phyloP scores from a whole-genome alignment of 345 rosid species.

The Reutealis trisperma region DNA sequence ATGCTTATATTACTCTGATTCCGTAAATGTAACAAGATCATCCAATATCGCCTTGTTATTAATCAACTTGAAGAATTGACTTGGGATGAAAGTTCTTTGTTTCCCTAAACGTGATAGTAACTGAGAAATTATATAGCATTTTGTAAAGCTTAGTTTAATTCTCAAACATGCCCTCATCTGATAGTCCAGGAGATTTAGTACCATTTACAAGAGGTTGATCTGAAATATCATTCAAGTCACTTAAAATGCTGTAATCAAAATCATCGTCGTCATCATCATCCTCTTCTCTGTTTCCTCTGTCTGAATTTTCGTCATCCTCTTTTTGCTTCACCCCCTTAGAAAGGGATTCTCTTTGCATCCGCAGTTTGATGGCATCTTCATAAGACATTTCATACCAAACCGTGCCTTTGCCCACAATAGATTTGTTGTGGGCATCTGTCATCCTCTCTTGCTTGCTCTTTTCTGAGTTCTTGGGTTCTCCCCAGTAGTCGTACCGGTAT shows the following conservation, averaged over 20 bases:
- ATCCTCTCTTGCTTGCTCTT: conserved; percentile 75
- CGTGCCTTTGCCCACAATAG: conserved; percentile 74
- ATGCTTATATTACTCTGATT: too few relatives aligned
- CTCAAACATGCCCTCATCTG: conserved; percentile 53
- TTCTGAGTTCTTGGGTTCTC: conserved; percentile 89
- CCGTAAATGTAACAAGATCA: too few relatives aligned
- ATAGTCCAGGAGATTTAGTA: conserved; percentile 57
- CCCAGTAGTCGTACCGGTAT: conserved; percentile 89
- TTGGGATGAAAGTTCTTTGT: too few relatives aligned
- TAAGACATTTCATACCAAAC: conserved; percentile 88
- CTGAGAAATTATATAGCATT: neutral
- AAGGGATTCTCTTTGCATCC: conserved; percentile 52
- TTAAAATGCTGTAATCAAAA: conserved; percentile 71
- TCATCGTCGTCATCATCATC: conserved; percentile 59
- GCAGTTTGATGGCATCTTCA: conserved; percentile 69
- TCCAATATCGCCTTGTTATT: too few relatives aligned
- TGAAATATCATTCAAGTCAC: conserved; percentile 42
- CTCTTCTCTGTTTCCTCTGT: conserved; percentile 19
- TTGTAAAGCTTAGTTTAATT: conserved; percentile 7
- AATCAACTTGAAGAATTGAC: neutral
- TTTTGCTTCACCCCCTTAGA: conserved; percentile 27
- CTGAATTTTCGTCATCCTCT: conserved; percentile 37
- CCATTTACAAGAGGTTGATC: conserved; percentile 80
- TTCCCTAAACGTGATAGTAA: too few relatives aligned
- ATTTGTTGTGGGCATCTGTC: conserved; percentile 76